Evolutionary conservation across 495 filamentous ascomycete genomes (phyloP).

Genomic region (Aspergillus saccharolyticus): DNA sequence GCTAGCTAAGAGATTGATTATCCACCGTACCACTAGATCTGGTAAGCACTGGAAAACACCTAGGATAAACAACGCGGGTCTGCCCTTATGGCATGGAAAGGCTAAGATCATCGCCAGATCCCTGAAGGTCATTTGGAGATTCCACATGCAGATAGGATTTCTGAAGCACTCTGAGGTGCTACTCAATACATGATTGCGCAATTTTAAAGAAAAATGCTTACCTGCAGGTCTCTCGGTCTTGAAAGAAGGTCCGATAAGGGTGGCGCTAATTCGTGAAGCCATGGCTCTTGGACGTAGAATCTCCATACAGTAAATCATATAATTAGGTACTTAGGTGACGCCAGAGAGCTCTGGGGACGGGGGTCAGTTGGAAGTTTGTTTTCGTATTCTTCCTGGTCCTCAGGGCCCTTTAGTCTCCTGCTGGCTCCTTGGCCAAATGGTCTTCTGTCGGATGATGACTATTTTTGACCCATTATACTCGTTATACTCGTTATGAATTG

Average conservation of each 20-base stretch:
- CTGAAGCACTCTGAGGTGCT: not conserved
- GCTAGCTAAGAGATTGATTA: no score
- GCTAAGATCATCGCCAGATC: not conserved
- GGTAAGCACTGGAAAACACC: not conserved
- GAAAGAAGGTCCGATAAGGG: not conserved
- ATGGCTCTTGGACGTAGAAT: not conserved
- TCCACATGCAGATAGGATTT: not conserved
- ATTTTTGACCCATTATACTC: not conserved
- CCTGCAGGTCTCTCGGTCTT: no score
- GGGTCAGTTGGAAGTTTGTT: not conserved
- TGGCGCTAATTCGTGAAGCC: not conserved
- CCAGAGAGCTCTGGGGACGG: no score
- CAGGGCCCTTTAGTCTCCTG: not conserved
- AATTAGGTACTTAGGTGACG: not conserved
- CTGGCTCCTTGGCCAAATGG: not conserved
- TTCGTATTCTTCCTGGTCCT: not conserved
- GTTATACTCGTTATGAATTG: no score
- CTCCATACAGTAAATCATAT: not conserved
- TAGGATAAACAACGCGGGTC: not conserved
- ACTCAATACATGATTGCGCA: no score
- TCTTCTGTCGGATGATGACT: not conserved
- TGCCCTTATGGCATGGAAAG: not conserved
- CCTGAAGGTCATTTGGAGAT: not conserved
- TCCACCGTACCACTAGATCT: no score
- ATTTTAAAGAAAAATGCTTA: no score